These are phyloP conservation scores for Blepharisma stoltei DNA, from an alignment of 73 alveolate species.

Conservation along the genomic window DNA sequence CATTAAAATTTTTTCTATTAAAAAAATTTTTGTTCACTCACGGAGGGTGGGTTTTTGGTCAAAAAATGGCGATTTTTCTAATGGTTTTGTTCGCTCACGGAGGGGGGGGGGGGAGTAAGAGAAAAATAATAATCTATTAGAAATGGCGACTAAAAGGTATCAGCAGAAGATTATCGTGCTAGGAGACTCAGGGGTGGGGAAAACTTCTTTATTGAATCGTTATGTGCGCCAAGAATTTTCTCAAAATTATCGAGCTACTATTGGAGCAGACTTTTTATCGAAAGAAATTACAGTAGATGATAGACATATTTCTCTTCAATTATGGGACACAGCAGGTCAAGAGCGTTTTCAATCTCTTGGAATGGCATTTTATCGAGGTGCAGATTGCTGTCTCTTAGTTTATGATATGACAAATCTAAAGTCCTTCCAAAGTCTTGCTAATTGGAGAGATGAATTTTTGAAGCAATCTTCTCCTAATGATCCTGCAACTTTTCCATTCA, in stretches of 20 bases:
- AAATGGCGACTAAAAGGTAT: neutral
- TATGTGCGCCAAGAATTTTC: slow-evolving; percentile 56
- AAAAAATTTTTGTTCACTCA: too few relatives aligned
- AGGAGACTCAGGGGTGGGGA: slow-evolving; percentile 64
- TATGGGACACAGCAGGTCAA: slow-evolving; percentile 73
- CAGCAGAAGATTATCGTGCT: slow-evolving; percentile 25
- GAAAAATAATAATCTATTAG: too few relatives aligned
- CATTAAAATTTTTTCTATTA: too few relatives aligned
- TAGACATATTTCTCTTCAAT: slow-evolving; percentile 32
- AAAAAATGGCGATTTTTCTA: too few relatives aligned
- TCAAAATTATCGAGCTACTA: slow-evolving; percentile 66
- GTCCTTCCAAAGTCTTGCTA: slow-evolving; percentile 44
- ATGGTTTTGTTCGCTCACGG: too few relatives aligned
- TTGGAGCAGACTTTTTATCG: slow-evolving; percentile 83
- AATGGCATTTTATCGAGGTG: slow-evolving; percentile 53
- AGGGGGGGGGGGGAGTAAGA: too few relatives aligned
- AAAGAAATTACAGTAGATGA: slow-evolving; percentile 49
- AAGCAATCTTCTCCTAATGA: neutral
- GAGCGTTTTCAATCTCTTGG: slow-evolving; percentile 56
- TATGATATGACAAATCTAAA: slow-evolving; percentile 43
- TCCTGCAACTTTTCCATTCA: neutral
- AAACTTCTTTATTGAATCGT: slow-evolving; percentile 62
- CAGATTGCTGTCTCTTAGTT: slow-evolving; percentile 48
- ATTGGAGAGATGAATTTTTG: slow-evolving; percentile 34
- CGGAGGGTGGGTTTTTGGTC: too few relatives aligned